Evolutionary conservation across 164 flowering plant genomes (phyloP), one percentile per base, ranked within the genome.

Genomic region (Nymphaea colorata): DNA sequence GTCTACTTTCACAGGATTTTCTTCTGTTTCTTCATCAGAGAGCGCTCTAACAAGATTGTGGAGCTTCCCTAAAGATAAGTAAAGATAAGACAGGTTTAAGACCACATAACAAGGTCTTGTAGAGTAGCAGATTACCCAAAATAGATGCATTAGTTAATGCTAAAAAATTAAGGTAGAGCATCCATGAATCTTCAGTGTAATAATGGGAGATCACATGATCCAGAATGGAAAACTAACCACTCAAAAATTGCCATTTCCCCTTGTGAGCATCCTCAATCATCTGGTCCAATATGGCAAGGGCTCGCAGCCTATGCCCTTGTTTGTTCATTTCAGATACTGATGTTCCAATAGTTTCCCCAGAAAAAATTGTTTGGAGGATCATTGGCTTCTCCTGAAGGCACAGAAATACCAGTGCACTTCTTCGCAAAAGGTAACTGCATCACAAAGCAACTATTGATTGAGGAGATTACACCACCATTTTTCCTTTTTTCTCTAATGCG

Each of bases 181-280:
- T n/a, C n/a, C n/a, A n/a, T n/a, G n/a, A n/a, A n/a, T n/a, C n/a
- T n/a, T n/a, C n/a, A n/a, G n/a, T n/a, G n/a, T n/a, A n/a, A n/a
- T n/a, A n/a, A n/a, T n/a, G n/a, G n/a, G n/a, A n/a, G n/a, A n/a
- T n/a, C n/a, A n/a, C n/a, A n/a, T n/a, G n/a, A n/a, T n/a, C 51
- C 51, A 45, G 51, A 45, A 57, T 59, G 57, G 14, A 47, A 57
- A 18, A 42, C 51, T 57, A 65, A 95, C 99, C 99, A 79, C 98
- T 95, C 71, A 95, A 76, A 83, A 95, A 95, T 80, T 95, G 99
- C 10, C 98, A 79, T 78, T 92, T 95, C 68, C 96, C 99, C 82
- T 43, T 82, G 76, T 95, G 94, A 76, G 99, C 99, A 88, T 92
- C 99, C 70, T 95, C 99, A 80, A 95, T 92, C 98, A 95, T 90